Percentiles rank a stretch among this genome's conserved stretches.
Conservation (phyloP, 2,329 filamentous ascomycete genomes). For the Xylariales sp. region DNA sequence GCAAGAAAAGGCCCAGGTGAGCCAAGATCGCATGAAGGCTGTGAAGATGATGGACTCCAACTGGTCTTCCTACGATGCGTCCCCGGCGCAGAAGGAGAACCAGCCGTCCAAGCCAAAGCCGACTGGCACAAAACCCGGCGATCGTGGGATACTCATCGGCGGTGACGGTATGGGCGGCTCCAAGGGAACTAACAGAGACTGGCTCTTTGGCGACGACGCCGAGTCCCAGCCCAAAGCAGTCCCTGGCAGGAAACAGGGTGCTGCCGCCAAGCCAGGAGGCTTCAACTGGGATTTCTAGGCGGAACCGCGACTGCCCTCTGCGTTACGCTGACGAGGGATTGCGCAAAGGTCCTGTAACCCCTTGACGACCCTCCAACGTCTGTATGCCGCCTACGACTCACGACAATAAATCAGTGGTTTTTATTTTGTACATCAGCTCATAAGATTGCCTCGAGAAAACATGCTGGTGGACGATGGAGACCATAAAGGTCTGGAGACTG, state of each 20-base stretch:
- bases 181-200: conserved; percentile 49
- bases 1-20: conserved; percentile 39
- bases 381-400: no score
- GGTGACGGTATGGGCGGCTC: conserved; percentile 65
- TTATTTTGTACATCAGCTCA: no score
- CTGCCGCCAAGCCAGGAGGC: conserved; percentile 18
- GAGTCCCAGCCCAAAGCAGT: conserved; percentile 36
- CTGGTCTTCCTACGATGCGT: conserved; percentile 53
- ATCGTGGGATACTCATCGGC: conserved; percentile 41
- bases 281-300: conserved; percentile 31
- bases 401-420: no score
- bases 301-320: conserved; percentile 13
- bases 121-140: conserved; percentile 24
- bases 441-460: no score
- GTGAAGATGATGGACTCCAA: conserved; percentile 69
- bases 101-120: conserved; percentile 20
- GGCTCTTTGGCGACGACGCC: conserved; percentile 53
- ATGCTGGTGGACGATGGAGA: no score
- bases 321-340: no score
- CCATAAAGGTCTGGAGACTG: no score
- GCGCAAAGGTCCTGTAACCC: no score
- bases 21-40: conserved; percentile 61
- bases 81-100: conserved; percentile 53
- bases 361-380: no score
- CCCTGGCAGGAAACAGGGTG: conserved; percentile 33